Base-by-base conservation (phyloP, 2,329 filamentous ascomycete species). In the Niveomyces coronatus region DNA sequence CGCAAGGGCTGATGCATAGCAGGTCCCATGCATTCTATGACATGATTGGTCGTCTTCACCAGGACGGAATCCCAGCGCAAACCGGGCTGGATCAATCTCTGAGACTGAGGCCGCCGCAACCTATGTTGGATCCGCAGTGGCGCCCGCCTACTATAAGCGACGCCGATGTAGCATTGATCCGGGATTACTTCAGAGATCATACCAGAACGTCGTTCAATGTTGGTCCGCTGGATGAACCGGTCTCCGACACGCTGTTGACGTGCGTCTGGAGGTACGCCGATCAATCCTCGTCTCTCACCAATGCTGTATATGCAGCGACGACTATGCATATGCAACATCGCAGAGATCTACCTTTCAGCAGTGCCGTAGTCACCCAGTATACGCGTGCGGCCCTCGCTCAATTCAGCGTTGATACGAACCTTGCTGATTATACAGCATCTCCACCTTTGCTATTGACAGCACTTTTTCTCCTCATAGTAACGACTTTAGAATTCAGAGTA, bases 401-500 rank as follows among this genome's bases (percentile, higher is more conserved):
- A n/a, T 27, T 27, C n/a, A 5, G 15, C 8, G 9, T 22, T 1
- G 29, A 38, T 22, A 62, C 76, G 31, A 62, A 68, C 40, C 49
- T 53, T 6, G 67, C 65, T 11, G 51, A 62, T 3, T 66, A 69
- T 0, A 50, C 53, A 5, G 64, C 65, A 10, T 72, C 56, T 31
- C 63, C 68, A 0, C 70, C 69, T n/a, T 52, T 76, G 9, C 51
- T 75, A 26, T 64, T 63, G 24, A 64, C 63, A 41, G 73, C 71
- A 2, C 57, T 76, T n/a, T n/a, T n/a, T 7, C 50, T 76, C 13
- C 60, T 74, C 42, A 66, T 64, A 18, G 70, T 63, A 5, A 53
- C 74, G 5, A 65, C 68, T 9, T 68, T 68, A 5, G 60, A 71
- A 37, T 74, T 76, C 48, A 63, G 69, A 4, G 66, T 71, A n/a